A percentile compares a stretch with the other conserved stretches of the same genome.
Conservation (phyloP, 73 alveolate species). For the Breviolum minutum region DNA sequence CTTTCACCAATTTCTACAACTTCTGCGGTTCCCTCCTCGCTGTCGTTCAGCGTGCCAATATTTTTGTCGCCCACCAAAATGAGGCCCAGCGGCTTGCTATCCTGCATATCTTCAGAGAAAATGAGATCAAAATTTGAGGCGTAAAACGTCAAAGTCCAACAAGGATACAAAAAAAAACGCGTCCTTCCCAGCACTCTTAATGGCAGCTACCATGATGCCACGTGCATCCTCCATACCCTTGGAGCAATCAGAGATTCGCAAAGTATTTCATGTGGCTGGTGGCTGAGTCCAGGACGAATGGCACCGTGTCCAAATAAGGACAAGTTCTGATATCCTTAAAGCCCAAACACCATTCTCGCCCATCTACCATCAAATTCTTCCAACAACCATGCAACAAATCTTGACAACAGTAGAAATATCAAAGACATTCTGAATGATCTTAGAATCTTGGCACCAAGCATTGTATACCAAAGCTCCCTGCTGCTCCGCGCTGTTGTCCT, state of each 20-base stretch:
- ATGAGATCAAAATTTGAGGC: background rate
- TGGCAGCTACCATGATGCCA: conserved; percentile 57
- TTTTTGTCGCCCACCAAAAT: conserved; percentile 43
- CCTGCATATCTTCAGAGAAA: background rate
- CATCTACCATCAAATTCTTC: background rate
- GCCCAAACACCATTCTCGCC: background rate
- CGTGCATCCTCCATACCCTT: conserved; percentile 66
- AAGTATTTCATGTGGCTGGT: background rate
- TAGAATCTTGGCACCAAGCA: background rate
- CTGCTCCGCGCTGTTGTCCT: conserved; percentile 33
- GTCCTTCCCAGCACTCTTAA: conserved; percentile 91
- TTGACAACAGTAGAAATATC: too few species aligned
- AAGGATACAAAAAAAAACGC: background rate
- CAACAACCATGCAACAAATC: background rate
- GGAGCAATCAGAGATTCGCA: background rate
- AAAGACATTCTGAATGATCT: background rate
- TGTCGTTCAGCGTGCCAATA: conserved; percentile 7
- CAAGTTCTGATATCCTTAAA: conserved; percentile 25
- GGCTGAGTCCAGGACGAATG: conserved; percentile 23
- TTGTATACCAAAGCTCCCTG: conserved; percentile 68
- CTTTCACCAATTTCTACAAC: background rate
- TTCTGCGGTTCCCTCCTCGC: background rate
- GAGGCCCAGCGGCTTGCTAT: conserved; percentile 57
- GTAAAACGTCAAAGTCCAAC: too few species aligned
- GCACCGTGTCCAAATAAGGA: conserved; percentile 58